These are phyloP conservation scores for Clathrus columnatus DNA, from an alignment of 768 basidiomycete genomes.

Conservation along the genomic window DNA sequence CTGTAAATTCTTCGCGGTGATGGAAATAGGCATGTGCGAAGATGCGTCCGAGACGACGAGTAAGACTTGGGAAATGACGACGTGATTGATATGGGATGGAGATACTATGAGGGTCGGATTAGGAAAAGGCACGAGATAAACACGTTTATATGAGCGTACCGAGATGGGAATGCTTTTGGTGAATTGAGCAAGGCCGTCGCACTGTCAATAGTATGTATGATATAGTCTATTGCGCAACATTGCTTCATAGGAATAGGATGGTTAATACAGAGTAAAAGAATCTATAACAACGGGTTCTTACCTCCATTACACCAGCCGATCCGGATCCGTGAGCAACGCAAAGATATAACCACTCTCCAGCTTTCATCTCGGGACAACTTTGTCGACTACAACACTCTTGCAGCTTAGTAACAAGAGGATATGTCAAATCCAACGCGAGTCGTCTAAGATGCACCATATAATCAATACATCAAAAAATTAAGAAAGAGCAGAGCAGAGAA, in stretches of 20 bases:
- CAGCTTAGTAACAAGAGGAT: constrained; percentile 75
- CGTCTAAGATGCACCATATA: constrained; percentile 40
- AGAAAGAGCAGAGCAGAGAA: not conserved
- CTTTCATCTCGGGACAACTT: constrained; percentile 96
- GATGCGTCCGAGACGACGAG: constrained; percentile 85
- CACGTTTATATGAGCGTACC: constrained; percentile 47
- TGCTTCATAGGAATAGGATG: constrained; percentile 36
- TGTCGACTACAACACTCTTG: constrained; percentile 81
- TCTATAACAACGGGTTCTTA: constrained; percentile 22
- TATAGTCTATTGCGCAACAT: constrained; percentile 98
- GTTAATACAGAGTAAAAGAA: not conserved
- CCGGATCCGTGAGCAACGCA: constrained; percentile 85
- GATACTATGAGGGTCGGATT: constrained; percentile 55
- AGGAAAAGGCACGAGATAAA: constrained; percentile 4
- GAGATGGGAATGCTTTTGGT: constrained; percentile 82
- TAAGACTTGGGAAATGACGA: constrained; percentile 84
- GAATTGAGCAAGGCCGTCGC: constrained; percentile 89
- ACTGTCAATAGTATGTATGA: constrained; percentile 85
- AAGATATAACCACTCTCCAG: constrained; percentile 95
- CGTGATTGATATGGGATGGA: constrained; percentile 73
- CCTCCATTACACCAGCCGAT: constrained; percentile 81
- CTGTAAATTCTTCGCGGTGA: constrained; percentile 85
- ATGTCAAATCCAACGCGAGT: constrained; percentile 78
- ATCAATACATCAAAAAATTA: constrained; percentile 18
- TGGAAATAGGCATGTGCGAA: constrained; percentile 97